Evolutionary conservation across 768 basidiomycete genomes (phyloP).

Genomic region (Tylopilus sp.): DNA sequence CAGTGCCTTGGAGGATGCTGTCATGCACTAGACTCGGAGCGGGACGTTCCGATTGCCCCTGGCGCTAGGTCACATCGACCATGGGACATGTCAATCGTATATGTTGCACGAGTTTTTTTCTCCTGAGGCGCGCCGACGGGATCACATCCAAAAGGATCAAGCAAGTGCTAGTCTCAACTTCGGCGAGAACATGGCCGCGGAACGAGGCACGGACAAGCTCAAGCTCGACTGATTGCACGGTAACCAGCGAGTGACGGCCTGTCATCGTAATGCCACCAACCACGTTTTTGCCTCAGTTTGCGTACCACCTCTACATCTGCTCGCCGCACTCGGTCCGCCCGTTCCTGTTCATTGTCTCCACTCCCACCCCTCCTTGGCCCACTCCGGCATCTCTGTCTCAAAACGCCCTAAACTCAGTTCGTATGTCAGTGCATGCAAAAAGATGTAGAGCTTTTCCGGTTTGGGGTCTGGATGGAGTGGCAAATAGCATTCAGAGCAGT

Average conservation of each 20-base stretch:
- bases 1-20: no score
- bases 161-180: no score
- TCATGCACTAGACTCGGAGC: no score
- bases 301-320: neutral
- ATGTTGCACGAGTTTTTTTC: no score
- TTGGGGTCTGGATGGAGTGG: slow-evolving; percentile 92
- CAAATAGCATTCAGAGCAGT: slow-evolving; percentile 89
- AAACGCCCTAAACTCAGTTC: slow-evolving; percentile 79
- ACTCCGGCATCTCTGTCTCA: slow-evolving; percentile 84
- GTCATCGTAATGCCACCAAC: neutral
- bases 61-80: no score
- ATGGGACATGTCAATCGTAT: no score
- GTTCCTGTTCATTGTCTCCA: slow-evolving; percentile 43
- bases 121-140: no score
- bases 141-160: no score
- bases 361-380: slow-evolving; percentile 74
- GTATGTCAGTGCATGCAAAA: slow-evolving; percentile 87
- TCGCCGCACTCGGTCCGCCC: neutral
- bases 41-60: no score
- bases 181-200: no score
- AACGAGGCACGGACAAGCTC: neutral
- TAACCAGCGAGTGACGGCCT: neutral
- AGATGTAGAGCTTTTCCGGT: slow-evolving; percentile 92
- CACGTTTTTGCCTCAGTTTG: neutral
- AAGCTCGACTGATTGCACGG: neutral